phyloP scores from a whole-genome alignment of 129 eudicot genomes.

The Silybum marianum region DNA sequence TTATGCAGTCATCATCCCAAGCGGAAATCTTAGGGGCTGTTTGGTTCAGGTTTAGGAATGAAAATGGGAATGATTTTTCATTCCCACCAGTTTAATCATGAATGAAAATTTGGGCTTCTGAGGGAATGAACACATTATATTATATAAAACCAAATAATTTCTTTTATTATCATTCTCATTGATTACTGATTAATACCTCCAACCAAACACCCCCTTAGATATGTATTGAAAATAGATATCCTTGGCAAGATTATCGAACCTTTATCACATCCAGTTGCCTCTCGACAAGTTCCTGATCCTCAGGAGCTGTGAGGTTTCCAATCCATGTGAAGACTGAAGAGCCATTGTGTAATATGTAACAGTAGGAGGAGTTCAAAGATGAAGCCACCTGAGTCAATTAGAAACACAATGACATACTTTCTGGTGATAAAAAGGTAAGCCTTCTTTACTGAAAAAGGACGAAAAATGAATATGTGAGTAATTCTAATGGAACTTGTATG shows the following conservation, averaged over 20 bases:
- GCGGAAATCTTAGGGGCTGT: neutral
- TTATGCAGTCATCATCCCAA: neutral
- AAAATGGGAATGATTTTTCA: no score
- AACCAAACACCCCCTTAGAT: no score
- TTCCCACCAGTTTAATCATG: no score
- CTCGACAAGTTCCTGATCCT: slow-evolving; percentile 92
- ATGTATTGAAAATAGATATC: neutral
- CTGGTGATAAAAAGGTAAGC: slow-evolving; percentile 14
- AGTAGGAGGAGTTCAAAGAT: slow-evolving; percentile 85
- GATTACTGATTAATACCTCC: no score
- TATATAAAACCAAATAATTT: no score
- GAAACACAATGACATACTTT: slow-evolving; percentile 1
- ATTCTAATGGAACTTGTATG: neutral
- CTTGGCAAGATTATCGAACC: slow-evolving; percentile 39
- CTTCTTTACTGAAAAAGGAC: neutral
- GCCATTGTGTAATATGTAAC: slow-evolving; percentile 81
- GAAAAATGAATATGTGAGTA: neutral
- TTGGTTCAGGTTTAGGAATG: no score
- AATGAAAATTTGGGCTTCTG: no score
- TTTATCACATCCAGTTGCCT: slow-evolving; percentile 88
- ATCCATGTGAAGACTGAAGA: slow-evolving; percentile 75
- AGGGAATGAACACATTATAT: no score
- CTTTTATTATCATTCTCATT: no score
- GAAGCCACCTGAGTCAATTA: slow-evolving; percentile 66
- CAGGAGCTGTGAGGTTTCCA: slow-evolving; percentile 74